phyloP scores from a whole-genome alignment of 148 eudicot genomes.

The Nepenthes mirabilis region DNA sequence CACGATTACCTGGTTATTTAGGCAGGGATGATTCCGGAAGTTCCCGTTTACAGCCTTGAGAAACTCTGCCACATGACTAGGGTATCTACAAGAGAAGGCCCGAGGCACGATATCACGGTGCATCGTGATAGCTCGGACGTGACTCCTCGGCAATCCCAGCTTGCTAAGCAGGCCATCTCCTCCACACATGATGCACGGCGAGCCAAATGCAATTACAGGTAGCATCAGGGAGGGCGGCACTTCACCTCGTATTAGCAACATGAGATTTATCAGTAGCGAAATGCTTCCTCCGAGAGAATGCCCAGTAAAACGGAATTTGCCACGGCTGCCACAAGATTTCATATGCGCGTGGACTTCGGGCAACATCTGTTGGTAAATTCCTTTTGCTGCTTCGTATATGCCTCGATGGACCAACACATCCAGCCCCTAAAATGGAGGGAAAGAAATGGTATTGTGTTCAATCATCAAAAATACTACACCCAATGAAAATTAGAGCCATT shows the following conservation, averaged over 20 bases:
- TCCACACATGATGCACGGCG: constrained; percentile 93
- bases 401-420: constrained; percentile 93
- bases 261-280: constrained; percentile 68
- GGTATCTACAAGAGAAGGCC: constrained; percentile 90
- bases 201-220: constrained; percentile 79
- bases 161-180: constrained; percentile 62
- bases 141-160: constrained; percentile 70
- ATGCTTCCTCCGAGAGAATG: constrained; percentile 98
- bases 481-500: neutral
- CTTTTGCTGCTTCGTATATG: constrained; percentile 98
- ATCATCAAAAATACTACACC: neutral
- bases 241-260: constrained; percentile 72
- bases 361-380: constrained; percentile 81
- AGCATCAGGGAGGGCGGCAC: constrained; percentile 69
- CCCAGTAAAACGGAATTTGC: constrained; percentile 84
- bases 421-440: constrained; percentile 34
- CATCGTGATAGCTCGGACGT: constrained; percentile 76
- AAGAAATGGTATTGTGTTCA: neutral
- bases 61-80: constrained; percentile 75
- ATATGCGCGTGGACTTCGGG: constrained; percentile 71
- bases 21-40: constrained; percentile 85
- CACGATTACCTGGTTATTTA: constrained; percentile 51
- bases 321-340: constrained; percentile 50
- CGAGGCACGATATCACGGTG: constrained; percentile 96
- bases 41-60: constrained; percentile 83